Evolutionary conservation across 179 eudicot species (phyloP).

Genomic region (Drosera spatulata): DNA sequence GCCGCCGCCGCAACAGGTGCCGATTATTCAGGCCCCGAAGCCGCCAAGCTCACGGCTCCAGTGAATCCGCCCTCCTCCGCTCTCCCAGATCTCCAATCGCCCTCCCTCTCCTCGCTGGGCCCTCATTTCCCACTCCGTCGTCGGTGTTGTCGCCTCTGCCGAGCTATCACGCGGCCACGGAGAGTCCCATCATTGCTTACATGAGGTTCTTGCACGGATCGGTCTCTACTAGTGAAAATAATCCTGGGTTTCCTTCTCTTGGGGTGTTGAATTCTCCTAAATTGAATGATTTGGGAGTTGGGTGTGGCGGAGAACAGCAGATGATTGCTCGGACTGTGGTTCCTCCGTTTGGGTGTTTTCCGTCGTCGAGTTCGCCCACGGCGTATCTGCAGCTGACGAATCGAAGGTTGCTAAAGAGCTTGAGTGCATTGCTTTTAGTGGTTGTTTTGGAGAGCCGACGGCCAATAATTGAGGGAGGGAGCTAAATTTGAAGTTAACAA

Average conservation of each 20-base stretch:
- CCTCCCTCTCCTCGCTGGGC: constrained; percentile 29
- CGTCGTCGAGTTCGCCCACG: constrained; percentile 65
- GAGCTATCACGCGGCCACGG: constrained; percentile 62
- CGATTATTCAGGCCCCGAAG: constrained; percentile 30
- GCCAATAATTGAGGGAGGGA: no score
- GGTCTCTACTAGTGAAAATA: constrained; percentile 6
- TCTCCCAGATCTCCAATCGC: constrained; percentile 39
- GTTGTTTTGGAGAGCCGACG: no score
- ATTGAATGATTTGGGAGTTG: constrained; percentile 10
- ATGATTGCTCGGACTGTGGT: constrained; percentile 10
- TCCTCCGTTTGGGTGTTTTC: constrained; percentile 54
- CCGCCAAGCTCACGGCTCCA: constrained; percentile 70
- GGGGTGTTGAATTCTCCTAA: constrained; percentile 9
- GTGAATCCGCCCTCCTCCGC: constrained; percentile 84
- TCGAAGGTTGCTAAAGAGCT: no score
- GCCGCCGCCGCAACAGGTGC: neutral
- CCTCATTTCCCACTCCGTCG: constrained; percentile 10
- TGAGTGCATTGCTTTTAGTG: no score
- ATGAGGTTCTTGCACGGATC: constrained; percentile 54
- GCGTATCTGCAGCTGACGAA: no score
- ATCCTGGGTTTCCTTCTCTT: constrained; percentile 3
- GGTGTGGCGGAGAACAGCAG: constrained; percentile 11
- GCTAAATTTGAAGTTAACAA: no score
- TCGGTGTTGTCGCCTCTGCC: constrained; percentile 88
- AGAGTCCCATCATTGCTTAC: constrained; percentile 84